phyloP scores from a whole-genome alignment of 371 early-diverging fungal genomes.

The Blakeslea trispora region DNA sequence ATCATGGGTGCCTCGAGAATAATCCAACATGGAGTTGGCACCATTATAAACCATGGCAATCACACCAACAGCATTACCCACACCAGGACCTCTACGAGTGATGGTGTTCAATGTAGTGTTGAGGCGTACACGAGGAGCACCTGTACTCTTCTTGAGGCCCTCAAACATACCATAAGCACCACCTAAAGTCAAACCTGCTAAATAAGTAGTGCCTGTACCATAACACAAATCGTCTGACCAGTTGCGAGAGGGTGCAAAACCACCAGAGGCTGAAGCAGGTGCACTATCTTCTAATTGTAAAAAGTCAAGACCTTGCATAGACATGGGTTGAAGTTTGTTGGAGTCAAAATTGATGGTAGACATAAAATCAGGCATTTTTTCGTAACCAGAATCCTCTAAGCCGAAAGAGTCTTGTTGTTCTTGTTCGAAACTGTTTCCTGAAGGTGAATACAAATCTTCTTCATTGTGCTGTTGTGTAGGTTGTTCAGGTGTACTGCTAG shows the following conservation, averaged over 20 bases:
- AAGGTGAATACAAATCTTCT: slow-evolving; percentile 18
- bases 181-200: slow-evolving; percentile 78
- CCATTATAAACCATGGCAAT: slow-evolving; percentile 83
- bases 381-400: slow-evolving; percentile 11
- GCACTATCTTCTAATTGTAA: slow-evolving; percentile 55
- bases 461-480: slow-evolving; percentile 11
- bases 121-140: slow-evolving; percentile 66
- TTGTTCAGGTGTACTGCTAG: slow-evolving; percentile 8
- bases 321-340: slow-evolving; percentile 58
- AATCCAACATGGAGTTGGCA: slow-evolving; percentile 69
- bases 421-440: slow-evolving; percentile 6
- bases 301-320: slow-evolving; percentile 63
- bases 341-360: slow-evolving; percentile 51
- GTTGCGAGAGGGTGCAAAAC: slow-evolving; percentile 74
- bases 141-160: slow-evolving; percentile 68
- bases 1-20: slow-evolving; percentile 65
- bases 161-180: slow-evolving; percentile 82
- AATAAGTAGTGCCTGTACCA: slow-evolving; percentile 82
- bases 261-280: slow-evolving; percentile 30
- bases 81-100: slow-evolving; percentile 86
- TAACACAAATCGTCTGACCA: slow-evolving; percentile 88
- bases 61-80: slow-evolving; percentile 85
- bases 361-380: slow-evolving; percentile 51
- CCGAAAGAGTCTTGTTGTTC: slow-evolving; percentile 7
- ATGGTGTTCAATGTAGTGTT: slow-evolving; percentile 84